Percentiles rank a stretch among this genome's conserved stretches.
Conservation (phyloP, 495 filamentous ascomycete genomes). For the Hyphodiscus hymeniophilus region DNA sequence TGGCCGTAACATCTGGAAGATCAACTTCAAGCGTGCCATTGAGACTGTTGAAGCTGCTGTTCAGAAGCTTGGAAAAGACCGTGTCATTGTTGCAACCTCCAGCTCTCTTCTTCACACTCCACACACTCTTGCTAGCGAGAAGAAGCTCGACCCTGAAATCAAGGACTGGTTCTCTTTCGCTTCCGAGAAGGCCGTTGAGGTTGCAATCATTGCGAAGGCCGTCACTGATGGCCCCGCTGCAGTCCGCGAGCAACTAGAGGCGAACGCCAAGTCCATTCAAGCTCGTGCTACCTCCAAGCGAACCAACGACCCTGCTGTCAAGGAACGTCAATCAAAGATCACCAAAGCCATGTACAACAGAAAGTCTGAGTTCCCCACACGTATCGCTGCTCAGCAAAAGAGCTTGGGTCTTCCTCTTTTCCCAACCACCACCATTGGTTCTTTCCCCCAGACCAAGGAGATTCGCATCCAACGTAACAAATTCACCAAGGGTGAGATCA, state of each 20-base stretch:
- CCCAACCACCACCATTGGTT: constrained; percentile 98
- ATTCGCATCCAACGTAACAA: constrained; percentile 94
- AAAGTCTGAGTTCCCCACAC: constrained; percentile 73
- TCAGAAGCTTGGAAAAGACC: constrained; percentile 89
- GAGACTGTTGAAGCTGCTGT: constrained; percentile 80
- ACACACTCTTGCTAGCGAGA: constrained; percentile 95
- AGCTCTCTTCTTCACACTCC: constrained; percentile 95
- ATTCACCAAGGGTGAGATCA: constrained; percentile 97
- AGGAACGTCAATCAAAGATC: constrained; percentile 84
- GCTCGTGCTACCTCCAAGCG: constrained; percentile 81
- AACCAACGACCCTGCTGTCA: constrained; percentile 94
- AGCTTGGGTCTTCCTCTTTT: constrained; percentile 88
- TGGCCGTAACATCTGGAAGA: constrained; percentile 99
- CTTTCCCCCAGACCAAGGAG: constrained; percentile 98
- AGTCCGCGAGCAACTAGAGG: constrained; percentile 78
- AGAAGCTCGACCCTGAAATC: constrained; percentile 88
- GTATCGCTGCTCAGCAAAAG: constrained; percentile 79
- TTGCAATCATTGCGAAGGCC: constrained; percentile 92
- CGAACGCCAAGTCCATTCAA: constrained; percentile 87
- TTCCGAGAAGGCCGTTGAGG: constrained; percentile 84
- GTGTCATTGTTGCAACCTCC: constrained; percentile 92
- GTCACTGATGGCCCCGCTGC: constrained; percentile 82
- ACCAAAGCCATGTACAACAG: constrained; percentile 81
- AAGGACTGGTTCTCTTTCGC: constrained; percentile 98
- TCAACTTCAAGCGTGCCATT: constrained; percentile 86